A percentile compares a stretch with the other conserved stretches of the same genome.
These are phyloP conservation scores for Elaphomyces granulatus DNA, from an alignment of 495 filamentous ascomycete species.

Conservation along the genomic window DNA sequence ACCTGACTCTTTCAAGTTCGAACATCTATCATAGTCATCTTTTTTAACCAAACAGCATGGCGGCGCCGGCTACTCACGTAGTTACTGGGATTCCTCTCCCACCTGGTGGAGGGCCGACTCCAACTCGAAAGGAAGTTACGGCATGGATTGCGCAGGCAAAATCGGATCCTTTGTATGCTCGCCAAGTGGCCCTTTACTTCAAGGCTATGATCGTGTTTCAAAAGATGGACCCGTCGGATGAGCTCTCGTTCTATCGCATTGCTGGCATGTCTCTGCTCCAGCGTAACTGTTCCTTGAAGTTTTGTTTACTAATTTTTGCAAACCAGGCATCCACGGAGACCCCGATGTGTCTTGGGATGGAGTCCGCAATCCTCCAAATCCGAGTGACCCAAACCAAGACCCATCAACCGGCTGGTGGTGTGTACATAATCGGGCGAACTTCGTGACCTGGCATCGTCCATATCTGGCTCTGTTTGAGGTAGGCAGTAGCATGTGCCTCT, in stretches of 20 bases:
- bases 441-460: constrained; percentile 27
- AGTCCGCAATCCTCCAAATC: constrained; percentile 6
- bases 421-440: constrained; percentile 6
- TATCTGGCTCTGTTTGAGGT: constrained; percentile 30
- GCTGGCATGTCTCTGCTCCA: constrained; percentile 3
- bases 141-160: background rate
- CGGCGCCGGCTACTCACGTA: background rate
- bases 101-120: background rate
- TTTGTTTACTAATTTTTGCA: too few species aligned
- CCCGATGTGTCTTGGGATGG: constrained; percentile 15
- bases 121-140: background rate
- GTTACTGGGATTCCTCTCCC: background rate
- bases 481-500: constrained; percentile 1
- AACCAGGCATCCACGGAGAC: constrained; percentile 12
- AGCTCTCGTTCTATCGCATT: constrained; percentile 12
- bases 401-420: background rate
- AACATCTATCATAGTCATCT: too few species aligned
- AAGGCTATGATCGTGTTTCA: constrained; percentile 9
- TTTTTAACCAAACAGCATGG: too few species aligned
- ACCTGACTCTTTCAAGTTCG: too few species aligned
- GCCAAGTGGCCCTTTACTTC: constrained; percentile 11
- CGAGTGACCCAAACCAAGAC: constrained; percentile 1
- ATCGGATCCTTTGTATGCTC: background rate
- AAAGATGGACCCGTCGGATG: constrained; percentile 6
- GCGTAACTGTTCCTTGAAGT: too few species aligned